phyloP scores from a whole-genome alignment of 2,329 filamentous ascomycete species.

The Epichloe aotearoae region DNA sequence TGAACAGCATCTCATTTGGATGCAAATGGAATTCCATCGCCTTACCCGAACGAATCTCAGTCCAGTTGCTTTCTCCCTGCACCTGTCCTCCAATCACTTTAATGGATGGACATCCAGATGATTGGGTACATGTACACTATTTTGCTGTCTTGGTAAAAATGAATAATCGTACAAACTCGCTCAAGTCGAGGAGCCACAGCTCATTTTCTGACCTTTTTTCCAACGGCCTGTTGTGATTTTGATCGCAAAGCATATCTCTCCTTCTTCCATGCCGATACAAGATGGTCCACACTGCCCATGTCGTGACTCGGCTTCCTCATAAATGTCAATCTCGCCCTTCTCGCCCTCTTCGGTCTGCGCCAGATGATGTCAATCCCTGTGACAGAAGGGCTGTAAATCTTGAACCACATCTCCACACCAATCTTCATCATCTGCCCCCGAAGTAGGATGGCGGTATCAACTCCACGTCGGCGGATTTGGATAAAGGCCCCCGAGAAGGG shows the following conservation, averaged over 20 bases:
- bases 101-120: too few species aligned
- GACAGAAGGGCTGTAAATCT: conserved; percentile 83
- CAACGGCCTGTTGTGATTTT: conserved; percentile 17
- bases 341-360: conserved; percentile 68
- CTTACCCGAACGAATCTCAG: too few species aligned
- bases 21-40: too few species aligned
- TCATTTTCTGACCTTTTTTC: conserved; percentile 13
- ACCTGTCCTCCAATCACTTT: too few species aligned
- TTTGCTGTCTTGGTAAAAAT: not conserved
- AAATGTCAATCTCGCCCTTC: conserved; percentile 79
- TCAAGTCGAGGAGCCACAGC: not conserved
- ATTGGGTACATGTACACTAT: not conserved
- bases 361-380: conserved; percentile 89
- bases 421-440: conserved; percentile 76
- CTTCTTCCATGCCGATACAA: conserved; percentile 46
- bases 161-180: conserved; percentile 19
- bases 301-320: conserved; percentile 83
- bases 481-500: conserved; percentile 78
- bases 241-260: conserved; percentile 27
- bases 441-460: conserved; percentile 79
- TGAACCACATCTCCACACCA: conserved; percentile 95
- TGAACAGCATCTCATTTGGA: too few species aligned
- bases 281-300: conserved; percentile 69
- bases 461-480: conserved; percentile 72
- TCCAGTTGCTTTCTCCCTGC: too few species aligned